A percentile compares a stretch with the other conserved stretches of the same genome.
These are phyloP conservation scores for Exidia glandulosa DNA, from an alignment of 768 basidiomycete species.

Conservation along the genomic window DNA sequence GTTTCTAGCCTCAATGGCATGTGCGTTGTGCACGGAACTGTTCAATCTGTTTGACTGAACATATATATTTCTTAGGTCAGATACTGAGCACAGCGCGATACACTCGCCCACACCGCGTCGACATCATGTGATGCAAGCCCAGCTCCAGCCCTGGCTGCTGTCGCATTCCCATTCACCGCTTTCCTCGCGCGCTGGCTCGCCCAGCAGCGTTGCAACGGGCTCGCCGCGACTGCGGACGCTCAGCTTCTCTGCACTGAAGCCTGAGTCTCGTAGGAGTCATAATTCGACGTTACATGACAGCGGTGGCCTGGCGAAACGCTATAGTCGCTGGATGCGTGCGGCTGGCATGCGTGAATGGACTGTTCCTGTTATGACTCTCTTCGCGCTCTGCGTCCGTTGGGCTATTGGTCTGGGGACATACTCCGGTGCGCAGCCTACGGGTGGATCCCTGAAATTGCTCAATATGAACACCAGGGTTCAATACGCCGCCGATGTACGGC, in stretches of 20 bases:
- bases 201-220: constrained; percentile 25
- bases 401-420: constrained; percentile 66
- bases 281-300: constrained; percentile 1
- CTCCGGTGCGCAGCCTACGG: constrained; percentile 46
- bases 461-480: constrained; percentile 41
- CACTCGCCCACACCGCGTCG: constrained; percentile 56
- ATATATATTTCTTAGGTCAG: constrained; percentile 12
- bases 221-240: constrained; percentile 5
- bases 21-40: neutral
- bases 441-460: neutral
- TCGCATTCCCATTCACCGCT: constrained; percentile 34
- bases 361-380: constrained; percentile 42
- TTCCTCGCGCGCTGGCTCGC: constrained; percentile 39
- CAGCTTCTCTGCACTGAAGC: constrained; percentile 4
- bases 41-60: neutral
- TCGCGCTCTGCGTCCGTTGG: constrained; percentile 51
- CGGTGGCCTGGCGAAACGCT: constrained; percentile 41
- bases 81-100: constrained; percentile 33
- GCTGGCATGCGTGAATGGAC: constrained; percentile 49
- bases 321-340: constrained; percentile 75
- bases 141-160: constrained; percentile 53
- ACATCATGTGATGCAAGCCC: constrained; percentile 45
- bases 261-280: constrained; percentile 4
- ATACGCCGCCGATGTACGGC: constrained; percentile 73
- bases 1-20: neutral